Evolutionary conservation across 352 stramenopile species (phyloP), one percentile per base, ranked within the genome.

Genomic region (Phytophthora meadii): DNA sequence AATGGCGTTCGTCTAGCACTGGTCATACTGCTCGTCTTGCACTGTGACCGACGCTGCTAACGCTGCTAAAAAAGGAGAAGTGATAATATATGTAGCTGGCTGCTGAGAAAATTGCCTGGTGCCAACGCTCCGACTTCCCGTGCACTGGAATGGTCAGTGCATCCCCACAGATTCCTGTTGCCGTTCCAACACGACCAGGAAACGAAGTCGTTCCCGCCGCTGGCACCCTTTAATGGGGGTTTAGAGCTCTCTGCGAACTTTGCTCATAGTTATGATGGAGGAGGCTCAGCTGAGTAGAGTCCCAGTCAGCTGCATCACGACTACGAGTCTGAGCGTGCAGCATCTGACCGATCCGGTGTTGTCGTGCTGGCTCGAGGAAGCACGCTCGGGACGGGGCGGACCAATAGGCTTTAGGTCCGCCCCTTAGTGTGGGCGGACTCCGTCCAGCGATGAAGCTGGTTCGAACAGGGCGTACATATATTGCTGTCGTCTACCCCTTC

Each of bases 191-290:
- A 39, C 14, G 17, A 30, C 53, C 53, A 41, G 54, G 28, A 47
- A 28, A 19, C 41, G 52, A 63, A 57, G 45, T 28, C 30, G 10
- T 65, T 70, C 54, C 61, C 54, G 32, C 54, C 41, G 17, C 39
- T 70, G n/a, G 62, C 44, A 70, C 47, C 62, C 62, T 70, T 61
- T 49, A 70, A 70, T 15, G 36, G 24, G 11, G 8, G 14, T 11
- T 15, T 36, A 49, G 49, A 58, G 8, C 22, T 19, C 22, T 61
- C 58, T 53, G 49, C 48, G 58, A 60, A 53, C 22, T 10, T 37
- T 68, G 42, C 52, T 46, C 42, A 36, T 49, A 50, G 12, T 32
- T 44, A 40, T 53, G 12, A 15, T 37, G n/a, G 19, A 61, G 49
- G 39, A 40, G 9, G 36, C n/a, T 39, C 22, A 36, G 27, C 27